Conservation (phyloP, 192 early-diverging fungal species). For the Kappamyces sp. region DNA sequence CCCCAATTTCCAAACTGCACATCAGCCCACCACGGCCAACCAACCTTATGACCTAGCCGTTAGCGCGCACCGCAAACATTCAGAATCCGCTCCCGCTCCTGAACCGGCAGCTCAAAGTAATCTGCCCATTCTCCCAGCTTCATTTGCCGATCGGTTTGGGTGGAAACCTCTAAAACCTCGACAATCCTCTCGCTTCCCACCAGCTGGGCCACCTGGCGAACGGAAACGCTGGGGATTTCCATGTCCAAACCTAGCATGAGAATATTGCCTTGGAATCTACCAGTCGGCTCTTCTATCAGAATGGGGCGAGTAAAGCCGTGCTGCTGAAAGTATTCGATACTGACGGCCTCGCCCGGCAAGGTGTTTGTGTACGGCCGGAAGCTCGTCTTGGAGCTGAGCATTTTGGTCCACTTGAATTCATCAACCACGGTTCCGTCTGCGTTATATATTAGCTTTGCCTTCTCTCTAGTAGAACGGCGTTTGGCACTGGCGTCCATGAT, state of each 20-base stretch:
- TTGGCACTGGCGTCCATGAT: no score
- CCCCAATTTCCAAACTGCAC: conserved; percentile 78
- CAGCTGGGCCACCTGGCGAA: not conserved
- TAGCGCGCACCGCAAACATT: conserved; percentile 45
- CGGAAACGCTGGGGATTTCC: conserved; percentile 59
- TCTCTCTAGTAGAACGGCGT: not conserved
- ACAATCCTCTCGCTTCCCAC: conserved; percentile 61
- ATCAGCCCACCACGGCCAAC: no score
- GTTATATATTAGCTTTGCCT: conserved; percentile 63
- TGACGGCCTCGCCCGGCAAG: conserved; percentile 58
- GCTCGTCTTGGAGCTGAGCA: conserved; percentile 65
- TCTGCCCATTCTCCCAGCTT: conserved; percentile 77
- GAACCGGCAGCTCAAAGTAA: conserved; percentile 56
- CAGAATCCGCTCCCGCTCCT: conserved; percentile 62
- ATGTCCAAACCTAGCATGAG: conserved; percentile 58
- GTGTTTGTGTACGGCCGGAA: conserved; percentile 58
- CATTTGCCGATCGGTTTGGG: conserved; percentile 73
- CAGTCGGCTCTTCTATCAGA: conserved; percentile 56
- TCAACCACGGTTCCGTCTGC: conserved; percentile 51
- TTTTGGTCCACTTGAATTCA: conserved; percentile 72
- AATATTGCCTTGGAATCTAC: no score
- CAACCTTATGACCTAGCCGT: not conserved
- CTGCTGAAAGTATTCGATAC: conserved; percentile 55
- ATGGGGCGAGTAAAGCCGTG: conserved; percentile 69
- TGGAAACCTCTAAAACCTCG: conserved; percentile 87